Evolutionary conservation across 768 basidiomycete genomes (phyloP), one percentile per base, ranked within the genome.

Genomic region (Sutorius australiensis): DNA sequence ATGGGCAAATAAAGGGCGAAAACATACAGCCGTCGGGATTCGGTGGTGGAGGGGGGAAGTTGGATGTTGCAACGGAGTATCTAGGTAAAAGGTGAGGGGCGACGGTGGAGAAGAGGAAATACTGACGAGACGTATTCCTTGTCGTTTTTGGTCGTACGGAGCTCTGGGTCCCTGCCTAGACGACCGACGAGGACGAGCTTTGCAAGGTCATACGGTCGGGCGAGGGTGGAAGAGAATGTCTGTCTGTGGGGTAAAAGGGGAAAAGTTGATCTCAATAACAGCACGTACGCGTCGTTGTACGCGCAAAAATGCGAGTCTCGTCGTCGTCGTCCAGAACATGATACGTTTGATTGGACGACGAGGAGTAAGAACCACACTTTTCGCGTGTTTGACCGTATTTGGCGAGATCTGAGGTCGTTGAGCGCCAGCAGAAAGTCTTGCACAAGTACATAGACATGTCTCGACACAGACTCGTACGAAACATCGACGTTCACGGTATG

Each of bases 391-490:
- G 50, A 48, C 13, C 27, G 9, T 68, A 32, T 64, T 64, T 66
- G 59, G 45, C n/a, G 24, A 1, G 11, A 34, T 53, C 43, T 51
- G 41, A 40, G 19, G 53, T 54, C 51, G 19, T 28, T 34, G 50
- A 34, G 46, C 33, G 46, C 46, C 6, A 45, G 31, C 24, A 24
- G n/a, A 24, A 24, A 24, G 7, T 17, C 30, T n/a, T 10, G 13
- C 24, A 2, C 24, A 24, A 24, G 24, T 24, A 24, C 24, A 33
- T 46, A 21, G 31, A 46, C 44, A 58, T 98, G 93, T 98, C 95
- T 6, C 80, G 97, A 69, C 97, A 98, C 72, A 85, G 94, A 65
- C 81, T 86, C 71, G 78, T 98, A 58, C 79, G 89, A 57, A 93
- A 94, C 72, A 74, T 98, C 28, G 84, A 97, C 68, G 75, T 97